Base-by-base conservation (phyloP, 2,329 filamentous ascomycete genomes). In the Setomelanomma holmii region DNA sequence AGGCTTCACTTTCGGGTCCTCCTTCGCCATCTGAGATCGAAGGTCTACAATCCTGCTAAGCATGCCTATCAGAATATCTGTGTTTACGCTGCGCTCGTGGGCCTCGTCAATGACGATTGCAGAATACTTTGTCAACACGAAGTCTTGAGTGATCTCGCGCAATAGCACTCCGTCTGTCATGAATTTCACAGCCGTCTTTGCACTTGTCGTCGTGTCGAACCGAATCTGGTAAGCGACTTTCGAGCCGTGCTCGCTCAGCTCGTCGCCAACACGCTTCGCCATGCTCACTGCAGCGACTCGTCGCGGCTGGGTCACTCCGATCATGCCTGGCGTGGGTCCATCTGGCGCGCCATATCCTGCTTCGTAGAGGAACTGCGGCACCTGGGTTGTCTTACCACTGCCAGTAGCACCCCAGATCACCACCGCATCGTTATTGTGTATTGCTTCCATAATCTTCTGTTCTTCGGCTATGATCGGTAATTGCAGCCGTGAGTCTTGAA, bases 111-210 rank as follows among this genome's bases (percentile, higher is more conserved):
- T 93, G 42, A 99, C 85, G 45, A 99, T 90, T 12, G 89, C 90
- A 0, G 93, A 97, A 74, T 99, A 99, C 64, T 96, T 96, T 43
- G 84, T 86, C 39, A 99, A 78, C 0, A 91, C 83, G 67, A 98
- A 91, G 70, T 99, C 95, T 60, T 95, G 88, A 0, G 90, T 88
- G 47, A 97, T 89, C 75, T 99, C 95, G 50, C 95, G 88, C 8
- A 99, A 83, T 53, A 99, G 80, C 22, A 99, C 92, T 82, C 95
- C 95, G 74, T 99, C 95, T 0, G 95, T 99, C 93, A 99, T 97
- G 77, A 98, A 99, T 73, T 99, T 99, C 73, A 99, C 86, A 5
- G 91, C 89, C 0, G 95, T 99, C 45, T 91, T 88, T 22, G 86
- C 80, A 42, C 87, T 86, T 1, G 89, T 87, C 0, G 88, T 93